Evolutionary conservation across 2,329 filamentous ascomycete species (phyloP), one percentile per base, ranked within the genome.

Genomic region (Pleoardoris graminearum): DNA sequence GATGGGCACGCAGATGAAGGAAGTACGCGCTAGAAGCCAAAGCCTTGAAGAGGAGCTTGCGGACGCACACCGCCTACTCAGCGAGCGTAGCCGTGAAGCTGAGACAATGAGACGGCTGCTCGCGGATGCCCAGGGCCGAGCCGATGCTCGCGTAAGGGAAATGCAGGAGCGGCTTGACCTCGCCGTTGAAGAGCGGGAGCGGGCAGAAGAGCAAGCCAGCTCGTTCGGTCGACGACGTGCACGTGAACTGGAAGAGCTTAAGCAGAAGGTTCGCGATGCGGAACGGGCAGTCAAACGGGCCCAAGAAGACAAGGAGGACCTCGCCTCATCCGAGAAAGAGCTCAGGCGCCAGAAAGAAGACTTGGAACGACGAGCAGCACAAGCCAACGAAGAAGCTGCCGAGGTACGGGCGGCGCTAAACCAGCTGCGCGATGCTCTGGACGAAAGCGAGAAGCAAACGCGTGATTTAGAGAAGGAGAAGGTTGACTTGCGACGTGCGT

Each of bases 51-150:
- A 99, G 74, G 94, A 99, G 72, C 80, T 97, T 1, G 85, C 85
- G 1, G 94, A 99, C 73, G 88, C 91, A 3, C 91, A 96, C 69
- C 85, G 90, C 52, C 82, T 97, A 55, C 82, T 99, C 2, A 85
- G 84, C 47, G 94, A 99, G 73, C 86, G 94, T 22, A 93, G 90
- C 3, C 85, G 94, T 37, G 94, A 99, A 75, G 90, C 86, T 22
- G 93, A 97, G 76, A 97, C 91, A 0, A 97, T 99, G 92, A 85
- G 94, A 29, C 82, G 91, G 43, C 81, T 97, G 54, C 79, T 99
- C 11, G 87, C 87, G 14, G 93, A 97, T 60, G 90, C 92, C 7
- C 91, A 97, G 70, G 85, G 88, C 54, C 83, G 90, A 8, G 86
- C 92, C 1, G 92, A 97, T 60, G 79, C 80, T 54, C 89, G 91